Percentiles rank a stretch among this genome's conserved stretches.
These are phyloP conservation scores for Eucalyptus viminalis DNA, from an alignment of 345 rosid genomes.

Conservation along the genomic window DNA sequence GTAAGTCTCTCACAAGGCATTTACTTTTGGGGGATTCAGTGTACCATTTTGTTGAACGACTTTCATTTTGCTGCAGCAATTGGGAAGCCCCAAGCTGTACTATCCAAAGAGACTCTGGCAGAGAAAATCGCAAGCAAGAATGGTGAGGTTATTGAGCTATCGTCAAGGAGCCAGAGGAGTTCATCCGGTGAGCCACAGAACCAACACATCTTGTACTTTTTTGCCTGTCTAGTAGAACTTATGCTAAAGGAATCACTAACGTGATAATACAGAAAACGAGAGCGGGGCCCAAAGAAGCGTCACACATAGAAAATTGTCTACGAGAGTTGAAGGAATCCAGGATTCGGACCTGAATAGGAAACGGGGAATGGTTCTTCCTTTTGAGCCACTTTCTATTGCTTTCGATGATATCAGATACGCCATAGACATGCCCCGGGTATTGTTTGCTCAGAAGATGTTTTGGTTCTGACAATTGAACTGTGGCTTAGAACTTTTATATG, in stretches of 20 bases:
- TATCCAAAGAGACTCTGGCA: constrained; percentile 30
- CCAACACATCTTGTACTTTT: not conserved
- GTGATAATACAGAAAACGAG: constrained; percentile 17
- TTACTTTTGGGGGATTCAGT: not conserved
- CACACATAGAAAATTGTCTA: constrained; percentile 16
- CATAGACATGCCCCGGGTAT: constrained; percentile 23
- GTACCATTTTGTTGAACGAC: not conserved
- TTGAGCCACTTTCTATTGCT: constrained; percentile 41
- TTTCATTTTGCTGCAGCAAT: constrained; percentile 22
- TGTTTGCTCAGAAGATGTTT: not conserved
- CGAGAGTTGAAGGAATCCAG: constrained; percentile 15
- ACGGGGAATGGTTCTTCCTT: constrained; percentile 60
- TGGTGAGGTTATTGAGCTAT: constrained; percentile 15
- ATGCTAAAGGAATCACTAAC: not conserved
- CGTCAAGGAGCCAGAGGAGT: constrained; percentile 2
- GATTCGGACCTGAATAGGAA: constrained; percentile 8
- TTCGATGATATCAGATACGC: constrained; percentile 51
- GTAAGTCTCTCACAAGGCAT: constrained; percentile 25
- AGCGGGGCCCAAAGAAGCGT: constrained; percentile 1
- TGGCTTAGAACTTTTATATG: not conserved
- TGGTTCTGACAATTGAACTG: not conserved
- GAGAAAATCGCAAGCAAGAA: constrained; percentile 17
- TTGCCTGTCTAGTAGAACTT: not conserved
- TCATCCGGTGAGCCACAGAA: constrained; percentile 9
- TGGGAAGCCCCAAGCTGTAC: constrained; percentile 43